phyloP scores from a whole-genome alignment of 441 rosid species.

The Corymbia citriodora region DNA sequence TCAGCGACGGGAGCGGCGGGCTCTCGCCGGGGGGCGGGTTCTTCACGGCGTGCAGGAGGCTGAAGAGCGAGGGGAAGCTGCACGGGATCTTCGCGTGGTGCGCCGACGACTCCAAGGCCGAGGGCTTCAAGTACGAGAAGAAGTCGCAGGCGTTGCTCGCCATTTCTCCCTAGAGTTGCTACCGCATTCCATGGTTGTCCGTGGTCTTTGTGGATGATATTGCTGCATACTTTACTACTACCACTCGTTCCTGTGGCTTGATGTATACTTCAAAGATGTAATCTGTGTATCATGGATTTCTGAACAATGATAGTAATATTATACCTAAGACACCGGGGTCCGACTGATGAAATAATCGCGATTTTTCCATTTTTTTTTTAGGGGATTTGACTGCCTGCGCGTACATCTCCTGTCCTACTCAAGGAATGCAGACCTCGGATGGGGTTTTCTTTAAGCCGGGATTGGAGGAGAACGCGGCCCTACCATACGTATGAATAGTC shows the following conservation, averaged over 20 bases:
- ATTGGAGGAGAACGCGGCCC: neutral
- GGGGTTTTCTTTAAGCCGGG: neutral
- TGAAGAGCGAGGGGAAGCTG: constrained; percentile 24
- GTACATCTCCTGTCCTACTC: neutral
- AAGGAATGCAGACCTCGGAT: neutral
- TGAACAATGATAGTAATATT: neutral
- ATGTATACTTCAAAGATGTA: neutral
- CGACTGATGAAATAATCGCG: neutral
- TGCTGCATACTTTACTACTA: neutral
- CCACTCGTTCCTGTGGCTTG: neutral
- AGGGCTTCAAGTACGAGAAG: constrained; percentile 31
- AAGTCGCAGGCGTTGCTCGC: constrained; percentile 32
- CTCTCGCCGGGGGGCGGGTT: constrained; percentile 26
- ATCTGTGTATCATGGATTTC: neutral
- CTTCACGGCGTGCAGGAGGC: constrained; percentile 34
- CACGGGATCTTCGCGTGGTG: constrained; percentile 38
- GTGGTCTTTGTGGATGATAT: neutral
- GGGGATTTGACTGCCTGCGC: neutral
- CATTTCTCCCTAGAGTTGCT: constrained; percentile 12
- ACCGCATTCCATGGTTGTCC: neutral
- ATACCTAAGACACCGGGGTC: neutral
- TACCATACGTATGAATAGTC: neutral
- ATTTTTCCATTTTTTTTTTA: neutral
- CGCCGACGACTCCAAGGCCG: constrained; percentile 31
- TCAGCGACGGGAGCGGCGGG: constrained; percentile 31